Base-by-base conservation (phyloP, 2,329 filamentous ascomycete genomes). In the Meredithiella fracta region DNA sequence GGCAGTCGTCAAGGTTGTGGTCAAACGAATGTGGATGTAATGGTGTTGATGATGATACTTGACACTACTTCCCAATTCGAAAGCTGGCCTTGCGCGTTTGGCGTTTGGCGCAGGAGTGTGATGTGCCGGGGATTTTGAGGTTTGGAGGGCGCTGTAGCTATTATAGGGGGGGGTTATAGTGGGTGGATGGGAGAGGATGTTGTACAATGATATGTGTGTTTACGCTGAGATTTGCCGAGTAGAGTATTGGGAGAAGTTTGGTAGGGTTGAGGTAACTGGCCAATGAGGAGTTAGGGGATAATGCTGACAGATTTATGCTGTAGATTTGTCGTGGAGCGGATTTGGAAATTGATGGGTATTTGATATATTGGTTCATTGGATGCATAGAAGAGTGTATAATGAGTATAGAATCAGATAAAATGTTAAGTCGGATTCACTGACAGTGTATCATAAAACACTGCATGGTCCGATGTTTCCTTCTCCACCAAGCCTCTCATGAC, bases 61-160 rank as follows among this genome's bases (percentile, higher is more conserved):
- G 8, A 4, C 40, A 7, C 20, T 11, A n/a, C 8, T 17, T 17
- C 20, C 15, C 40, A 4, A 22, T 17, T n/a, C 17, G 49, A 51
- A 51, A 51, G 49, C 49, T 51, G 49, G 49, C 49, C 49, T 51
- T 51, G 49, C 49, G 49, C 49, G 49, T 51, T 51, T n/a, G 40
- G 40, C 40, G 40, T 44, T 22, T 20, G 8, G 40, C 11, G 7
- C 17, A 9, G 7, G 15, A n/a, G 8, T 22, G 20, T 9, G 15
- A 44, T 22, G 15, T n/a, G 40, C 3, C 11, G 15, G 29, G 29
- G n/a, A n/a, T n/a, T n/a, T n/a, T n/a, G n/a, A n/a, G n/a, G 5
- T 34, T 11, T 34, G 29, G 5, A n/a, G 17, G 40, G 40, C 40
- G 11, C 40, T 44, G 40, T n/a, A 44, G 11, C 8, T n/a, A 38